These are phyloP conservation scores for Sophora flavescens DNA, from an alignment of 306 rosid species.

Conservation along the genomic window DNA sequence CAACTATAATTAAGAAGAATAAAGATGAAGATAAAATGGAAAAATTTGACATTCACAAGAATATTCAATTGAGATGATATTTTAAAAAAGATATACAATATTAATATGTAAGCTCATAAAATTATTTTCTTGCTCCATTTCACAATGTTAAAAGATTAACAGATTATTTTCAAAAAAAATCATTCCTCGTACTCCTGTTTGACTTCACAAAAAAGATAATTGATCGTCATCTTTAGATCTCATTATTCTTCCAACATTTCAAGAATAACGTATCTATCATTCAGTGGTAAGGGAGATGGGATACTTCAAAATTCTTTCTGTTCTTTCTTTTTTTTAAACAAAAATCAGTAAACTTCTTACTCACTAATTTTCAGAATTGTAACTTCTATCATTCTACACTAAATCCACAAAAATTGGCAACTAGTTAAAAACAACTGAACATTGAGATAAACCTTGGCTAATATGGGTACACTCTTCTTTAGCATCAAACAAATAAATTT, in stretches of 20 bases:
- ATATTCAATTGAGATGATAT: background rate
- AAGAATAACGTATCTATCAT: background rate
- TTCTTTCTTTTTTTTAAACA: background rate
- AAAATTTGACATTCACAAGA: conserved; percentile 4
- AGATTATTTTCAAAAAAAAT: too few species aligned
- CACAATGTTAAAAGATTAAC: too few species aligned
- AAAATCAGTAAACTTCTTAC: background rate
- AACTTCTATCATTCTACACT: background rate
- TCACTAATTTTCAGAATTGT: background rate
- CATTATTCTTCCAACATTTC: background rate
- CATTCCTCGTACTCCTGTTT: background rate
- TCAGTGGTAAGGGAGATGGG: conserved; percentile 6
- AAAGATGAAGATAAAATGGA: background rate
- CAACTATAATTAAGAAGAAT: conserved; percentile 13
- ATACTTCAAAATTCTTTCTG: background rate
- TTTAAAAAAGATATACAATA: background rate
- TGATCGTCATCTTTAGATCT: background rate
- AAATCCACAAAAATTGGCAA: background rate
- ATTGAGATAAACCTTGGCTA: background rate
- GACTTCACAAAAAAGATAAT: background rate
- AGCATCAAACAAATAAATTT: background rate
- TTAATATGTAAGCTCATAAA: background rate
- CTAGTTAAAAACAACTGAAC: background rate
- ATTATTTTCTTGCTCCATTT: too few species aligned
- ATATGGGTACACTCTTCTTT: background rate